phyloP scores from a whole-genome alignment of 108 stramenopile species.

The Cyclotella distinguenda region DNA sequence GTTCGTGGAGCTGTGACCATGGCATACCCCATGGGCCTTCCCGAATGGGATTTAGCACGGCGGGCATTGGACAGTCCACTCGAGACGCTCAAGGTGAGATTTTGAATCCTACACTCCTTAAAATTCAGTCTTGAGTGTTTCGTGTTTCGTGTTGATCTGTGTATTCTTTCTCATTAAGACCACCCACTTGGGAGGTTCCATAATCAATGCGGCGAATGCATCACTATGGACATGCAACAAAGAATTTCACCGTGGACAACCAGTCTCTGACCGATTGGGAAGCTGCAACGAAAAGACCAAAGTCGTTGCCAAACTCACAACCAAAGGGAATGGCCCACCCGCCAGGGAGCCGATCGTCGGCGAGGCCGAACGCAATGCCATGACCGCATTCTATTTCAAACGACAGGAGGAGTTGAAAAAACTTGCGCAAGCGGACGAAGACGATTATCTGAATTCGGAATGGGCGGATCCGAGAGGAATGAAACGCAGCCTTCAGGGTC shows the following conservation, averaged over 20 bases:
- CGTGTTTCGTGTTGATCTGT: too few relatives aligned
- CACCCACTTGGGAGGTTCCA: constrained; percentile 23
- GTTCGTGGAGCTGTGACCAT: constrained; percentile 79
- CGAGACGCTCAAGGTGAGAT: constrained; percentile 21
- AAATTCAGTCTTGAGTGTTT: too few relatives aligned
- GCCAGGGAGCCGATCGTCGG: constrained; percentile 80
- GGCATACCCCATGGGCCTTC: constrained; percentile 84
- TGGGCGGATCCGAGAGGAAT: constrained; percentile 90
- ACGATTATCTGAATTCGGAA: constrained; percentile 77
- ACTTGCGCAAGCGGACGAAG: constrained; percentile 76
- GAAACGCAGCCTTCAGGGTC: constrained; percentile 52
- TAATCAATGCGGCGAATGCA: constrained; percentile 68
- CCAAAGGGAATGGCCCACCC: constrained; percentile 72
- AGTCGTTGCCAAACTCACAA: constrained; percentile 75
- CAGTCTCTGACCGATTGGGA: constrained; percentile 63
- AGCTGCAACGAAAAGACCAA: constrained; percentile 87
- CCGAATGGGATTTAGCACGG: constrained; percentile 72
- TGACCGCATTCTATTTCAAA: constrained; percentile 92
- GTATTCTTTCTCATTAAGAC: neutral
- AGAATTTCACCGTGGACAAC: constrained; percentile 68
- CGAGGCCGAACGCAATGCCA: constrained; percentile 89
- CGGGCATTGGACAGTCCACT: constrained; percentile 53
- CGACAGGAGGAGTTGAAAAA: constrained; percentile 86
- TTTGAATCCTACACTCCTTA: neutral
- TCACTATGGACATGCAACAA: constrained; percentile 83